These are phyloP conservation scores for Thraustotheca clavata DNA, from an alignment of 352 stramenopile genomes.

Conservation along the genomic window DNA sequence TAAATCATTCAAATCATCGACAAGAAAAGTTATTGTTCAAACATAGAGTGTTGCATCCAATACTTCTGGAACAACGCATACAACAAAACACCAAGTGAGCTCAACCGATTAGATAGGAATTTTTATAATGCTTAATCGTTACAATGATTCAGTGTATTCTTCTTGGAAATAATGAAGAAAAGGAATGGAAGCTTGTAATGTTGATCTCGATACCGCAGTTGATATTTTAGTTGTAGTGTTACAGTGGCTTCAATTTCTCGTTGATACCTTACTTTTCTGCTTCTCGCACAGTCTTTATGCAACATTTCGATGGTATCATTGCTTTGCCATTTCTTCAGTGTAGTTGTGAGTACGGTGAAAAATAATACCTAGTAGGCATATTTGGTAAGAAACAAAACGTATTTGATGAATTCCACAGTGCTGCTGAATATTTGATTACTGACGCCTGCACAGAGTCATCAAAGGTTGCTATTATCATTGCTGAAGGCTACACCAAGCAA, in stretches of 20 bases:
- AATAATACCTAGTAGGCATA: conserved; percentile 89
- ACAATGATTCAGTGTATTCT: no score
- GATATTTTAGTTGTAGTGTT: conserved; percentile 91
- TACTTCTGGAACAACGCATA: no score
- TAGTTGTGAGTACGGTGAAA: conserved; percentile 88
- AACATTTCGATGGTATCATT: conserved; percentile 88
- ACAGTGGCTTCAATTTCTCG: conserved; percentile 94
- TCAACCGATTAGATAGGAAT: no score
- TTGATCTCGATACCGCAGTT: no score
- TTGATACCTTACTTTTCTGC: conserved; percentile 87
- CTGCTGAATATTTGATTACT: conserved; percentile 88
- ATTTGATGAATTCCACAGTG: conserved; percentile 95
- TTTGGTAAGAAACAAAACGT: conserved; percentile 91
- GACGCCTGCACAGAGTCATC: conserved; percentile 80
- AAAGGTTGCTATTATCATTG: conserved; percentile 90
- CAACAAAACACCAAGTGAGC: no score
- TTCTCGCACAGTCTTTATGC: conserved; percentile 79
- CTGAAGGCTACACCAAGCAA: no score
- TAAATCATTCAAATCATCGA: no score
- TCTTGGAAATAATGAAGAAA: no score
- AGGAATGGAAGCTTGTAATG: no score
- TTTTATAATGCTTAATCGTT: no score
- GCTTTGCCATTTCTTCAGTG: conserved; percentile 91
- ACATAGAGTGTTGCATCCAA: no score
- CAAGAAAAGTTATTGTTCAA: no score